Evolutionary conservation across 2,329 filamentous ascomycete species (phyloP), one percentile per base, ranked within the genome.

Genomic region (Alternaria hordeiaustralica): DNA sequence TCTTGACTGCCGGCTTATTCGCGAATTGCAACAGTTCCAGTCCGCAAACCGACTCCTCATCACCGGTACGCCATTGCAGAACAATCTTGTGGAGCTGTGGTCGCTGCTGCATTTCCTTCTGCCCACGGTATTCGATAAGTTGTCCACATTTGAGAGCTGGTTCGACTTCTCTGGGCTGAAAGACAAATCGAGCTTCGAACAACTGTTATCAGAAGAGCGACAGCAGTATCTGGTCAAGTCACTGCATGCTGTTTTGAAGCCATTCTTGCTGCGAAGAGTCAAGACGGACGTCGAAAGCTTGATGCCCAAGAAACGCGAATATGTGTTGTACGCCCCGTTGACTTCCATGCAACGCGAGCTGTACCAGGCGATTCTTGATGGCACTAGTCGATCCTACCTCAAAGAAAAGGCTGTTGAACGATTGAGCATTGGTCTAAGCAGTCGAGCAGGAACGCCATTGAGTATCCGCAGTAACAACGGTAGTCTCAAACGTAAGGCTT

Each of bases 221-320:
- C 92, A 92, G 74, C 89, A 91, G 65, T 92, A 91, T 55, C 82
- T 96, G 1, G 90, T 96, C 2, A 89, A 94, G 55, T 97, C 95
- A 67, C 92, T 99, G 61, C 96, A 99, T 75, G 88, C 95, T 0
- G 94, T 99, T 23, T 81, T 99, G 1, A 97, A 98, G 71, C 96
- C 96, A 0, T 90, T 99, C 71, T 84, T 99, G 2, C 84, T 99
- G 1, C 88, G 96, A 1, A 87, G 96, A 18, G 87, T 99, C 66
- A 99, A 99, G 80, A 91, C 93, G 0, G 96, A 99, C 74, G 96
- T 99, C 0, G 95, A 97, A 58, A 90, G 90, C 3, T 88, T 93
- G 51, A 85, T 99, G n/a, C 96, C 96, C 0, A 96, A 95, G 81
- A 99, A 99, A 83, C 88, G 96, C 26, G 96, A 99, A 78, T 99